Evolutionary conservation across 495 filamentous ascomycete genomes (phyloP).

Genomic region (Massariosphaeria phaeospora): DNA sequence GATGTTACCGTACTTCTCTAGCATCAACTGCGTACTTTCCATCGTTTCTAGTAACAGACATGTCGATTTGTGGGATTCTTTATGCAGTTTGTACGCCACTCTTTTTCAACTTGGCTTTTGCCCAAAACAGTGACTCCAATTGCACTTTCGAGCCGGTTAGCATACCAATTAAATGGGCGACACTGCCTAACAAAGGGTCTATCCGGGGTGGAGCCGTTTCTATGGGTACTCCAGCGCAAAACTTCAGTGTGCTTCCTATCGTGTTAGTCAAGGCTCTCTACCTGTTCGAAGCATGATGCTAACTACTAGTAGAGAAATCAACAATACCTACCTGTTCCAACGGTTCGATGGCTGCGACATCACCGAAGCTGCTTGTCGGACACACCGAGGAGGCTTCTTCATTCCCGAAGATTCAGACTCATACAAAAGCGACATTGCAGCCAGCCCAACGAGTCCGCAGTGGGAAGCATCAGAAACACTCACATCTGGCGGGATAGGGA

Average conservation of each 20-base stretch:
- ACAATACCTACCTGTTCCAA: constrained; percentile 6
- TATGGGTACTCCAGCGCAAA: constrained; percentile 10
- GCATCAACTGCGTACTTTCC: too few relatives aligned
- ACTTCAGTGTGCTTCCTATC: constrained; percentile 6
- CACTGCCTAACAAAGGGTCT: constrained; percentile 6
- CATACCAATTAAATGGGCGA: constrained; percentile 5
- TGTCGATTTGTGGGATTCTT: too few relatives aligned
- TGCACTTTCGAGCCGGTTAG: constrained; percentile 8
- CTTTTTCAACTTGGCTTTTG: too few relatives aligned
- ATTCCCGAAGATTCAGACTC: not conserved
- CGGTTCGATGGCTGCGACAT: not conserved
- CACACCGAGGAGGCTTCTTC: constrained; percentile 10
- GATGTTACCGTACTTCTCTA: too few relatives aligned
- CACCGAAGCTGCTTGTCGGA: constrained; percentile 8
- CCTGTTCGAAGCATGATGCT: too few relatives aligned
- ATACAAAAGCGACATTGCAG: not conserved
- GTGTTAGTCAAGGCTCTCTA: not conserved
- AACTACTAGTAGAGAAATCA: not conserved
- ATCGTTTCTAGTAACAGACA: too few relatives aligned
- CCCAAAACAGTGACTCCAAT: not conserved
- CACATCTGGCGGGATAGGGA: not conserved
- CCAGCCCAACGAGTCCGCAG: not conserved
- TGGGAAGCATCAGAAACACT: constrained; percentile 3
- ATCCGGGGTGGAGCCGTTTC: constrained; percentile 1
- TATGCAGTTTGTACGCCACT: too few relatives aligned